These are phyloP conservation scores for Cyberlindnera petersonii DNA, from an alignment of 805 yeast genomes.

Conservation along the genomic window DNA sequence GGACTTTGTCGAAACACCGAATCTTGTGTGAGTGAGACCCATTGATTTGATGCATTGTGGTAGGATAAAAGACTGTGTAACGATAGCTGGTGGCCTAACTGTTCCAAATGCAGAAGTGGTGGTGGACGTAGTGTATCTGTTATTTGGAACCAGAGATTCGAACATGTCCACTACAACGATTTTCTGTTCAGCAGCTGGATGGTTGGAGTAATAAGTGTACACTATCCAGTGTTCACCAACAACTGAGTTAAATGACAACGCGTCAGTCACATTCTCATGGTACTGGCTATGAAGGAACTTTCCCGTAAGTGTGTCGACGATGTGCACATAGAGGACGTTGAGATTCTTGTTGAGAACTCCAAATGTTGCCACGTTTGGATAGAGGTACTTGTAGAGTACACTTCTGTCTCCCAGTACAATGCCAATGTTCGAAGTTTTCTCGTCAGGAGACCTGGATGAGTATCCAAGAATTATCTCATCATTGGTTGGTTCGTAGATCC, in stretches of 20 bases:
- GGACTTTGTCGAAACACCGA: slow-evolving; percentile 66
- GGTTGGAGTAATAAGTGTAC: slow-evolving; percentile 54
- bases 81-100: slow-evolving; percentile 43
- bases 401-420: slow-evolving; percentile 62
- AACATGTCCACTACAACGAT: slow-evolving; percentile 74
- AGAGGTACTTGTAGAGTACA: slow-evolving; percentile 77
- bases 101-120: slow-evolving; percentile 32
- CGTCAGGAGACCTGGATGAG: slow-evolving; percentile 37
- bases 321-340: slow-evolving; percentile 39
- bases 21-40: slow-evolving; percentile 52
- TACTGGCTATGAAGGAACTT: slow-evolving; percentile 43
- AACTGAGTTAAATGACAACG: slow-evolving; percentile 44
- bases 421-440: slow-evolving; percentile 57
- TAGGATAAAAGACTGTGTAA: slow-evolving; percentile 53
- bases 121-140: slow-evolving; percentile 31
- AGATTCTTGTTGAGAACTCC: slow-evolving; percentile 37
- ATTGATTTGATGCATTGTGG: slow-evolving; percentile 57
- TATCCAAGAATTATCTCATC: slow-evolving; percentile 39
- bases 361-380: slow-evolving; percentile 61
- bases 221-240: slow-evolving; percentile 84
- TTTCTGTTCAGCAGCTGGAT: slow-evolving; percentile 50
- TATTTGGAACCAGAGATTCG: slow-evolving; percentile 57
- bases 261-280: slow-evolving; percentile 40
- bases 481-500: slow-evolving; percentile 32
- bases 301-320: slow-evolving; percentile 73